phyloP scores from a whole-genome alignment of 768 basidiomycete genomes.

The Leccinum olivaceopallidum region DNA sequence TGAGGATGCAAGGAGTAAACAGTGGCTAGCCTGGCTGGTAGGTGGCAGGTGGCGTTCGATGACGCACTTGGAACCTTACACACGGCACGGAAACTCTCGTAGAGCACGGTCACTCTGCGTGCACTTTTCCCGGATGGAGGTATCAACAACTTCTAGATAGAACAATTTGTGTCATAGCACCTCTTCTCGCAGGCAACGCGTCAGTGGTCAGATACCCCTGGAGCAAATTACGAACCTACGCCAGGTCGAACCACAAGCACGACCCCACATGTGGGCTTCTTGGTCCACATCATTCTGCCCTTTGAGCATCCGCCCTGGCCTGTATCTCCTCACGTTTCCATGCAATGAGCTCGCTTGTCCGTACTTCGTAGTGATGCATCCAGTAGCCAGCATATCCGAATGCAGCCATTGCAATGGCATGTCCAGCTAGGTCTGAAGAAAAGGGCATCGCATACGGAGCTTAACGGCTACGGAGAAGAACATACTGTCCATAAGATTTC shows the following conservation, averaged over 20 bases:
- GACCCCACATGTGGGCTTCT: neutral
- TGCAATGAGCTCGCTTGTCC: constrained; percentile 60
- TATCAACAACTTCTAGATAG: constrained; percentile 21
- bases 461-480: constrained; percentile 16
- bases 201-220: constrained; percentile 9
- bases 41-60: constrained; percentile 1
- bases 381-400: constrained; percentile 79
- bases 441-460: neutral
- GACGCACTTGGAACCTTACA: neutral
- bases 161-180: constrained; percentile 11
- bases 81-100: neutral
- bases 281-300: constrained; percentile 25
- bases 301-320: constrained; percentile 37
- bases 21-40: no score
- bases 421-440: constrained; percentile 66
- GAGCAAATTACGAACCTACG: constrained; percentile 26
- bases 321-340: constrained; percentile 65
- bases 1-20: neutral
- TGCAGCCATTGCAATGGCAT: constrained; percentile 63
- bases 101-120: neutral
- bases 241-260: neutral
- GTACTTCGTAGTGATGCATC: constrained; percentile 65
- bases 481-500: constrained; percentile 80
- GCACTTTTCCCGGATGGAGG: neutral
- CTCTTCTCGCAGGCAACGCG: constrained; percentile 6